Conservation (phyloP, 768 basidiomycete species). For the Sporobolomyces roseus region DNA sequence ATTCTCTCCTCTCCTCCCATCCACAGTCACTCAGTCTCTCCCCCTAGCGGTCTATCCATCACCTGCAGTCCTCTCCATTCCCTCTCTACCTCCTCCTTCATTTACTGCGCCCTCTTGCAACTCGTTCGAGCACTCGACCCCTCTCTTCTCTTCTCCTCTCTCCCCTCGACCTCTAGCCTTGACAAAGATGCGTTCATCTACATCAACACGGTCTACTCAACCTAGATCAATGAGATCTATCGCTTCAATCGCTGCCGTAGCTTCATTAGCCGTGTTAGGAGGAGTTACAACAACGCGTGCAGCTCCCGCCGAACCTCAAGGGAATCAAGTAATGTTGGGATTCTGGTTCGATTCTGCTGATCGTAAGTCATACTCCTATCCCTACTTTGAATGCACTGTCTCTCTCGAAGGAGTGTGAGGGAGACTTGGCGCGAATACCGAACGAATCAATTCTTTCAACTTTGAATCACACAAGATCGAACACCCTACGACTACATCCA, state of each 20-base stretch:
- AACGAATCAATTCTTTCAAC: too few relatives aligned
- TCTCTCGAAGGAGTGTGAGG: not conserved
- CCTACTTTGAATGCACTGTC: too few relatives aligned
- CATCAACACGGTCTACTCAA: not conserved
- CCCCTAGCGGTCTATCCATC: not conserved
- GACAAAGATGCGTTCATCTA: too few relatives aligned
- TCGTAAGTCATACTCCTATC: conserved; percentile 22
- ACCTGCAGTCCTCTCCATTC: not conserved
- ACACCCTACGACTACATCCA: too few relatives aligned
- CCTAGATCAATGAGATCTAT: not conserved
- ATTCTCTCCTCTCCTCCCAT: too few relatives aligned
- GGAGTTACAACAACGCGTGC: conserved; percentile 7
- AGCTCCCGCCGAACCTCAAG: conserved; percentile 38
- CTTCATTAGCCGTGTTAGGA: not conserved
- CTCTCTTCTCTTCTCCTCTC: conserved; percentile 2
- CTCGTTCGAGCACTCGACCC: not conserved
- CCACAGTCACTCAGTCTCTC: too few relatives aligned
- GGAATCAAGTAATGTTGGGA: conserved; percentile 42
- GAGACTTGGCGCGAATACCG: not conserved
- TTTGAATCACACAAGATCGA: too few relatives aligned
- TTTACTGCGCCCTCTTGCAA: too few relatives aligned
- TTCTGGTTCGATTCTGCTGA: conserved; percentile 43
- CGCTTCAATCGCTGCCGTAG: not conserved
- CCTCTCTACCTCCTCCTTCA: not conserved
- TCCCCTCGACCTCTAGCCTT: not conserved